A percentile compares a stretch with the other conserved stretches of the same genome.
Evolutionary conservation across 441 rosid genomes (phyloP).

Genomic region (Corymbia citriodora): DNA sequence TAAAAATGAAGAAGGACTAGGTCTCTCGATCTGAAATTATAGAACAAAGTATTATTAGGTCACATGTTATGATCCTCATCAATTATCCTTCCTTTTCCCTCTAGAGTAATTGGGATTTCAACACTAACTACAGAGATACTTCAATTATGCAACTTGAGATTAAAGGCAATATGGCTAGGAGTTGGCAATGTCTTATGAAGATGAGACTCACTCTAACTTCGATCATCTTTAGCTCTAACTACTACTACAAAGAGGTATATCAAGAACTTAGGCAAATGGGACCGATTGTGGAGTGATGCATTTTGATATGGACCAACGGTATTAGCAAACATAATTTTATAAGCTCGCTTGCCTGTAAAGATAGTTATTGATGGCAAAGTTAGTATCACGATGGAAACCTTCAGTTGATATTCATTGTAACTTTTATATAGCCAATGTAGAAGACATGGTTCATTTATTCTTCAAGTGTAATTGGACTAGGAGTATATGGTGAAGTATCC

Average conservation of each 20-base stretch:
- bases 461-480: not conserved
- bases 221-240: not conserved
- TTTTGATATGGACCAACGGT: too few relatives aligned
- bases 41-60: not conserved
- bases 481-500: not conserved
- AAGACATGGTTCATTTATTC: too few relatives aligned
- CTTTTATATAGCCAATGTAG: too few relatives aligned
- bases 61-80: not conserved
- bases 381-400: not conserved
- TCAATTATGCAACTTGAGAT: not conserved
- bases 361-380: not conserved
- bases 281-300: not conserved
- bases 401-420: too few relatives aligned
- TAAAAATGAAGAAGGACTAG: not conserved
- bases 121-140: not conserved
- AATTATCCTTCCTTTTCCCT: not conserved
- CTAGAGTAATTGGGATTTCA: not conserved
- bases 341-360: not conserved
- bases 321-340: not conserved
- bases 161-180: not conserved
- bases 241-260: not conserved
- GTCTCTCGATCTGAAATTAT: not conserved
- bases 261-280: not conserved
- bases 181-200: not conserved
- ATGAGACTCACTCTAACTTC: fast-evolving